phyloP scores from a whole-genome alignment of 306 rosid genomes.

The Rosa chinensis region DNA sequence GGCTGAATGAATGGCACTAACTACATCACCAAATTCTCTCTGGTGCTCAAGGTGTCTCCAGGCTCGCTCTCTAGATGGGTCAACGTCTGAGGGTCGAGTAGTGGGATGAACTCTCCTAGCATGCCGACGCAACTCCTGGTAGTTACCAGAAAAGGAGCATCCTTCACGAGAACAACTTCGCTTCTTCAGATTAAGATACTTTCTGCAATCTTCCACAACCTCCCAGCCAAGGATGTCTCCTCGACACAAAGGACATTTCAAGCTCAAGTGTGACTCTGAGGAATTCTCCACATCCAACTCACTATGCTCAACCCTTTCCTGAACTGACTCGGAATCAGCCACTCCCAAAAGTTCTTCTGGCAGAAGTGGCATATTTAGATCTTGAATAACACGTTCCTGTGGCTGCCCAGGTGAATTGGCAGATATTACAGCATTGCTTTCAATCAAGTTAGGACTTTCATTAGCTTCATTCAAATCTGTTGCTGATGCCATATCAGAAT shows the following conservation, averaged over 20 bases:
- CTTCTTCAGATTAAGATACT: slow-evolving; percentile 79
- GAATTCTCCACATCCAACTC: slow-evolving; percentile 60
- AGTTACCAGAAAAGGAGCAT: slow-evolving; percentile 80
- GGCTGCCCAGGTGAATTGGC: slow-evolving; percentile 64
- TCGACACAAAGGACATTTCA: slow-evolving; percentile 86
- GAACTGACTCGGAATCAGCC: slow-evolving; percentile 73
- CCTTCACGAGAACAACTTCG: slow-evolving; percentile 88
- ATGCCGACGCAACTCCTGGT: slow-evolving; percentile 84
- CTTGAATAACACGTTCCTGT: slow-evolving; percentile 60
- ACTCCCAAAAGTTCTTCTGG: slow-evolving; percentile 60
- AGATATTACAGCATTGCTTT: slow-evolving; percentile 60
- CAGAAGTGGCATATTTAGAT: slow-evolving; percentile 60
- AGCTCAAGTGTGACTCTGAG: slow-evolving; percentile 54
- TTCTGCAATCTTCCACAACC: slow-evolving; percentile 81
- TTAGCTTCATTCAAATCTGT: slow-evolving; percentile 63
- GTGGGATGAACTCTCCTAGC: slow-evolving; percentile 90
- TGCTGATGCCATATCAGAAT: slow-evolving; percentile 53
- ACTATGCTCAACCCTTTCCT: slow-evolving; percentile 62
- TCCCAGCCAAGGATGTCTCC: slow-evolving; percentile 81
- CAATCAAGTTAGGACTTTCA: slow-evolving; percentile 59
- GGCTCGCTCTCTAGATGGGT: slow-evolving; percentile 78
- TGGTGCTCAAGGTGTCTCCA: slow-evolving; percentile 85
- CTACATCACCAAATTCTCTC: slow-evolving; percentile 85
- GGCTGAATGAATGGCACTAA: slow-evolving; percentile 86
- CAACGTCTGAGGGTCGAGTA: slow-evolving; percentile 66